phyloP scores from a whole-genome alignment of 1,139 yeast species.

The Spathaspora sp. region DNA sequence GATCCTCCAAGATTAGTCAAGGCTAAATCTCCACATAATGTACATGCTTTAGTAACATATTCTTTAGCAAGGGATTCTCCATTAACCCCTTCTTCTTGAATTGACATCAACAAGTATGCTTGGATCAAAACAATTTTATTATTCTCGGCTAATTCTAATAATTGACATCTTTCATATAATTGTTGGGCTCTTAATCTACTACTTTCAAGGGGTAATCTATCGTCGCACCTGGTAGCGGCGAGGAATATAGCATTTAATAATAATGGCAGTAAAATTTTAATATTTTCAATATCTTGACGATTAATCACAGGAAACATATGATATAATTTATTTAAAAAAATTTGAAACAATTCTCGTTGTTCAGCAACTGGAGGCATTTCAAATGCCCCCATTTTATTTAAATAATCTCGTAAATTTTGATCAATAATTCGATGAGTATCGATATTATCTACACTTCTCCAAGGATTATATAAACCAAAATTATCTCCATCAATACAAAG shows the following conservation, averaged over 20 bases:
- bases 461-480: conserved; percentile 27
- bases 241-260: conserved; percentile 26
- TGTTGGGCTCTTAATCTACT: conserved; percentile 18
- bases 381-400: conserved; percentile 22
- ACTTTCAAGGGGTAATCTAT: neutral
- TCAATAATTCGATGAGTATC: conserved; percentile 13
- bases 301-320: conserved; percentile 27
- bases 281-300: conserved; percentile 14
- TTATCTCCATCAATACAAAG: conserved; percentile 27
- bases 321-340: conserved; percentile 21
- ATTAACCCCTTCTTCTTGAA: conserved; percentile 28
- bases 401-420: conserved; percentile 18
- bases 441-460: conserved; percentile 21
- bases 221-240: conserved; percentile 17
- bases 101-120: conserved; percentile 22
- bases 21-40: conserved; percentile 24
- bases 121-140: conserved; percentile 27
- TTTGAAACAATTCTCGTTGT: conserved; percentile 17
- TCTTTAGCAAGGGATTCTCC: conserved; percentile 24
- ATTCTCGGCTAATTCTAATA: conserved; percentile 22
- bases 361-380: conserved; percentile 18
- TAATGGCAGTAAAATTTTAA: conserved; percentile 18
- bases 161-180: conserved; percentile 22
- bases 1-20: conserved; percentile 23
- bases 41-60: conserved; percentile 23